Evolutionary conservation across 306 rosid genomes (phyloP), one percentile per base, ranked within the genome.

Genomic region (Pyrus pyrifolia): DNA sequence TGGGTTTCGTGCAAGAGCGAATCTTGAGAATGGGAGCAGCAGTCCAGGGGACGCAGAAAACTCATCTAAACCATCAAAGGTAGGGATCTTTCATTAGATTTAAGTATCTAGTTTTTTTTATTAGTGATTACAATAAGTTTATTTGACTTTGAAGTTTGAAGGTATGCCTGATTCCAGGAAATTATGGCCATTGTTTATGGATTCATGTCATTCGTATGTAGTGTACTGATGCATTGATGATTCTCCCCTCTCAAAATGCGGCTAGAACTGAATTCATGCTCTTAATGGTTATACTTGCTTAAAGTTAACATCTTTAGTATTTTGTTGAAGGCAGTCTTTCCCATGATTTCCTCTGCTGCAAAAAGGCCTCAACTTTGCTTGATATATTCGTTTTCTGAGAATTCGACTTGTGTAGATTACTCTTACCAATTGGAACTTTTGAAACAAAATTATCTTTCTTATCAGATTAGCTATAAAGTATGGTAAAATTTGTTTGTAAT

Each of bases 61-160:
- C 45, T 70, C 87, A 17, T 72, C 85, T 76, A 57, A 79, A 23
- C 83, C 78, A 18, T n/a, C 49, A 3, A 84, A 84, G 83, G 90
- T 81, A 70, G 59, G 27, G 25, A 58, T 66, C 73, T 21, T n/a
- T 31, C 66, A 25, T 33, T 65, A 49, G 13, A 10, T 72, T 10
- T 46, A 18, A 29, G n/a, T 72, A 22, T 75, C 65, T 27, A 57
- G 8, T n/a, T 59, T 57, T 42, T 35, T 21, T 80, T 68, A 51
- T 2, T 11, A 60, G 23, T 27, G 17, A 5, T 57, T n/a, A 18
- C 17, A 70, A 60, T 49, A 15, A 49, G 55, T n/a, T 61, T 27
- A 13, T 61, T 61, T 61, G 66, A 63, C 17, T 63, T 5, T 14
- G 68, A 11, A 59, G 52, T 46, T 35, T 35, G 40, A 49, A 14